phyloP scores from a whole-genome alignment of 2,329 filamentous ascomycete genomes.

The Calonectria pseudoreteaudii region DNA sequence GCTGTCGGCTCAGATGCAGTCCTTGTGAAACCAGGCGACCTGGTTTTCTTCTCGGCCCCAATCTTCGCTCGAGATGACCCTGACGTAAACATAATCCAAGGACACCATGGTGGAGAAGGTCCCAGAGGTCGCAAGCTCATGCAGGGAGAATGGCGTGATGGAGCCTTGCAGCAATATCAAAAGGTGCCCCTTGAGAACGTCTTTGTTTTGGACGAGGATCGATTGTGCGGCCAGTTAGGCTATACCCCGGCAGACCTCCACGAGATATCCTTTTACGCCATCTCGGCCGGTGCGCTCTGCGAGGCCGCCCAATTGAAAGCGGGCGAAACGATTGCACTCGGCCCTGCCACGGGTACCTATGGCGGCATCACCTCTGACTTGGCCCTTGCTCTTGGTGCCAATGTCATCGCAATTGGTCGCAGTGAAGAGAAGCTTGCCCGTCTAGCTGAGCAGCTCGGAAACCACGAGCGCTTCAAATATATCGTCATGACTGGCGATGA shows the following conservation, averaged over 20 bases:
- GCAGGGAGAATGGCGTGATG: slow-evolving; percentile 20
- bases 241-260: not conserved
- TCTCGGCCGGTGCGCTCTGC: not conserved
- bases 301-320: not conserved
- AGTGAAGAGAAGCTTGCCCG: not conserved
- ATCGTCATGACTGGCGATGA: not conserved
- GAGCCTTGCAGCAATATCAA: slow-evolving; percentile 15
- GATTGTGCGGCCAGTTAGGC: not conserved
- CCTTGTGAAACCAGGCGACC: not conserved
- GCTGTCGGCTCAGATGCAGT: not conserved
- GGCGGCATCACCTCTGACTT: not conserved
- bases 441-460: not conserved
- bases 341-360: not conserved
- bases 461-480: not conserved
- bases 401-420: not conserved
- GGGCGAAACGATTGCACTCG: not conserved
- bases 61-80: not conserved
- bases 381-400: not conserved
- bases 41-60: not conserved
- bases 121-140: slow-evolving; percentile 15
- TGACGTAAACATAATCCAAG: slow-evolving; percentile 6
- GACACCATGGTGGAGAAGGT: slow-evolving; percentile 17
- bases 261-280: not conserved
- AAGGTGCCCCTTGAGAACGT: slow-evolving; percentile 17
- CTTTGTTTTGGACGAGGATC: not conserved